Evolutionary conservation across 352 stramenopile species (phyloP).

Genomic region (Pythium guiyangense): DNA sequence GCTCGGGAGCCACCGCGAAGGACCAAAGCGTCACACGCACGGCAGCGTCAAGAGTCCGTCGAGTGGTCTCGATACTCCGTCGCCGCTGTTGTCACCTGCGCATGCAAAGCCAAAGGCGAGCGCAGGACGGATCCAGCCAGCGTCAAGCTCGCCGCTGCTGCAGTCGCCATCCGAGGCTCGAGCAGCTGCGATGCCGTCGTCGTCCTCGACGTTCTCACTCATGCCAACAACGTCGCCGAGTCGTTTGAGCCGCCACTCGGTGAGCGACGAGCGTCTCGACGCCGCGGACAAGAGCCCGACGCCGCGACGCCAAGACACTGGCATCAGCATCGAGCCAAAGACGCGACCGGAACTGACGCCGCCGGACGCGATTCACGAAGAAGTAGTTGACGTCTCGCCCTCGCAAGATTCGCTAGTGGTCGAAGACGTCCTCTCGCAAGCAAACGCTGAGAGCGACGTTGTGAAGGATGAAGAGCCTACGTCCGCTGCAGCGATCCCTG

Average conservation of each 20-base stretch:
- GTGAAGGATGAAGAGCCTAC: background rate
- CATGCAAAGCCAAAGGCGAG: conserved; percentile 4
- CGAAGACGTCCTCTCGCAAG: no score
- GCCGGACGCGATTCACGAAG: conserved; percentile 3
- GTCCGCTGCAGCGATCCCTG: background rate
- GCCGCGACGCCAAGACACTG: conserved; percentile 5
- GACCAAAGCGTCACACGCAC: background rate
- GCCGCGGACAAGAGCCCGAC: background rate
- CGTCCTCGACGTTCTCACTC: conserved; percentile 9
- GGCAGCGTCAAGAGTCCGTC: background rate
- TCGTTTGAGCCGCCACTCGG: conserved; percentile 2
- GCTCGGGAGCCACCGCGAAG: background rate
- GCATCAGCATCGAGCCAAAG: background rate
- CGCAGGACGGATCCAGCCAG: conserved; percentile 3
- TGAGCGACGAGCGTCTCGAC: background rate
- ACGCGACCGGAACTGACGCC: background rate
- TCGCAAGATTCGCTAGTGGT: background rate
- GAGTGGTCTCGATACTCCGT: background rate
- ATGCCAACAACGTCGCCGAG: conserved; percentile 6
- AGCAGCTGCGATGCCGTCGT: background rate
- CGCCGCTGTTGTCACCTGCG: no score
- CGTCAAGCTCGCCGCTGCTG: conserved; percentile 5
- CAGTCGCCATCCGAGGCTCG: background rate
- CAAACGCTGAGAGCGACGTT: background rate
- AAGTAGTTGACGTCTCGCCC: background rate